phyloP scores from a whole-genome alignment of 441 rosid species.

The Gossypium schwendimanii region DNA sequence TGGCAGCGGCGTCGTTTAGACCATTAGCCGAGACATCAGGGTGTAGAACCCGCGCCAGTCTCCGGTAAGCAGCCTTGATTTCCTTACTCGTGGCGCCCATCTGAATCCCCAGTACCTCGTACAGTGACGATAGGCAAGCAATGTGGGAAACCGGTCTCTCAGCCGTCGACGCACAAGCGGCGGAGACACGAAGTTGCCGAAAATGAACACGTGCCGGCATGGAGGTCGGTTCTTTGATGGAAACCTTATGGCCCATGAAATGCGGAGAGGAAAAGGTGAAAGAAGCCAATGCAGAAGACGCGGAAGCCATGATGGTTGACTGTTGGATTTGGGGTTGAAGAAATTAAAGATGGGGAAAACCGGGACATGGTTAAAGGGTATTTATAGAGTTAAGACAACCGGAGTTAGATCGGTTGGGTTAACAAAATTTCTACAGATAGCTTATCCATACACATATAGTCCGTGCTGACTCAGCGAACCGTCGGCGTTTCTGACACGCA shows the following conservation, averaged over 20 bases:
- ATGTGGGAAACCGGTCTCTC: slow-evolving; percentile 5
- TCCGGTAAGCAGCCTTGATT: slow-evolving; percentile 59
- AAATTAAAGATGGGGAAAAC: neutral
- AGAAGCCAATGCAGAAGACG: slow-evolving; percentile 18
- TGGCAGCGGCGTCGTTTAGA: slow-evolving; percentile 11
- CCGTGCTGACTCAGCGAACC: slow-evolving; percentile 36
- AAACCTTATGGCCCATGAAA: slow-evolving; percentile 13
- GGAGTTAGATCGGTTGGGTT: slow-evolving; percentile 29
- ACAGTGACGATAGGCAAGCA: slow-evolving; percentile 30
- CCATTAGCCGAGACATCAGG: slow-evolving; percentile 42
- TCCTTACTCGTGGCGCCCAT: slow-evolving; percentile 49
- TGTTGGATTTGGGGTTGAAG: neutral
- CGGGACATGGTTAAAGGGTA: neutral
- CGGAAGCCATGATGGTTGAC: slow-evolving; percentile 20
- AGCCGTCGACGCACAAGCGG: slow-evolving; percentile 34
- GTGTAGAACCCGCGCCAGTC: slow-evolving; percentile 49
- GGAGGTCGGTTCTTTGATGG: neutral
- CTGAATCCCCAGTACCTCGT: slow-evolving; percentile 49
- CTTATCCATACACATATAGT: slow-evolving; percentile 15
- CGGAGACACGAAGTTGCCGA: slow-evolving; percentile 30
- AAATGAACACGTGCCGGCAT: slow-evolving; percentile 21
- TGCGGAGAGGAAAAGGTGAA: neutral
- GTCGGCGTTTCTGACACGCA: slow-evolving; percentile 16
- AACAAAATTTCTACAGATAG: neutral
- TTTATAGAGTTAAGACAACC: slow-evolving; percentile 11